These are phyloP conservation scores for Malassezia sympodialis DNA, from an alignment of 1,284 basidiomycete species.

Conservation along the genomic window DNA sequence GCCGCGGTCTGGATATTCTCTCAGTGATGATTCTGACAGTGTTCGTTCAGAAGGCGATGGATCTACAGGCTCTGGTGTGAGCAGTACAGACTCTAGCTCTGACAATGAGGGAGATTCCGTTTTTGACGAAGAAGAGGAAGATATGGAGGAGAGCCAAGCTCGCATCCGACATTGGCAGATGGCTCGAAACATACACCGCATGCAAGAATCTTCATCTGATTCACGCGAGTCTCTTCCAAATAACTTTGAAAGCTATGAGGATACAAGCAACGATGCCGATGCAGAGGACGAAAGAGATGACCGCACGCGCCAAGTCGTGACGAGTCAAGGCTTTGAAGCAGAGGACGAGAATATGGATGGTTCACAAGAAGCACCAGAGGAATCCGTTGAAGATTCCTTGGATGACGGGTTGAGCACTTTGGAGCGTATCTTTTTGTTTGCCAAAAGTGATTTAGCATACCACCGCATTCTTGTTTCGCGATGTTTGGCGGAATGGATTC, in stretches of 20 bases:
- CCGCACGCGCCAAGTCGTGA: not conserved
- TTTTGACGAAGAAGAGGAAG: conserved; percentile 26
- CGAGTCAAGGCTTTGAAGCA: not conserved
- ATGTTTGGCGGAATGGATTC: conserved; percentile 44
- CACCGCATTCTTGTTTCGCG: conserved; percentile 59
- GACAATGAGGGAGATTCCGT: conserved; percentile 31
- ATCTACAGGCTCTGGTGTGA: conserved; percentile 30
- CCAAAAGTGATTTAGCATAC: conserved; percentile 70
- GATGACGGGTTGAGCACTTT: conserved; percentile 57
- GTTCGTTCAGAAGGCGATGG: conserved; percentile 45
- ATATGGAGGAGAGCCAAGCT: conserved; percentile 7
- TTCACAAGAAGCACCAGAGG: not conserved
- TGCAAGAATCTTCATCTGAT: not conserved
- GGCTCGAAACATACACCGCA: not conserved
- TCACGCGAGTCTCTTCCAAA: not conserved
- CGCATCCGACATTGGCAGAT: conserved; percentile 1
- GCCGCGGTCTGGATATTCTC: conserved; percentile 44
- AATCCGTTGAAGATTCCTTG: conserved; percentile 3
- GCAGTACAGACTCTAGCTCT: conserved; percentile 28
- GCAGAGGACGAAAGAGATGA: conserved; percentile 17
- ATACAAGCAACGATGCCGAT: conserved; percentile 17
- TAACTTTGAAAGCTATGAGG: conserved; percentile 6
- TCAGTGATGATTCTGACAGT: conserved; percentile 47
- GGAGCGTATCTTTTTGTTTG: conserved; percentile 88
- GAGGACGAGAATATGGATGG: not conserved